A percentile compares a stretch with the other conserved stretches of the same genome.
Conservation (phyloP, 352 stramenopile species). For the Pythium pyrilobum region DNA sequence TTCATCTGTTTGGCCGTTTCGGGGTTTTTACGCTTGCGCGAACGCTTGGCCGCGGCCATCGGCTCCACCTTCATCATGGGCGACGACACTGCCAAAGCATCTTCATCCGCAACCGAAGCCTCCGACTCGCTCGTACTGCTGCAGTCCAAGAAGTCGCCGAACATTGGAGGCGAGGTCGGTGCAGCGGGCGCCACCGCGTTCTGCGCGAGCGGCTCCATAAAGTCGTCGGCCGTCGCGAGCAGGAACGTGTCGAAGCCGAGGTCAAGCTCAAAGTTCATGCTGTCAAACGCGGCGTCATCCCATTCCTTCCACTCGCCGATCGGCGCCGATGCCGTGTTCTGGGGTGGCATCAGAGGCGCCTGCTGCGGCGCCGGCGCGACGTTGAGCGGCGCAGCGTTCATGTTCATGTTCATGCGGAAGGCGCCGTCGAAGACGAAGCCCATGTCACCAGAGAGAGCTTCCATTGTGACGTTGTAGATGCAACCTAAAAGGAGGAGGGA, state of each 20-base stretch:
- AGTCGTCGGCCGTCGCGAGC: conserved; percentile 50
- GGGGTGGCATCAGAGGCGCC: conserved; percentile 1
- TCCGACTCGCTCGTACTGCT: conserved; percentile 21
- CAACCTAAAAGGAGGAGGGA: neutral
- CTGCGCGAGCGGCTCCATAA: conserved; percentile 42
- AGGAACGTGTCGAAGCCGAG: conserved; percentile 61
- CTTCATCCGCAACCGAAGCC: conserved; percentile 14
- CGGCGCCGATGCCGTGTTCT: neutral
- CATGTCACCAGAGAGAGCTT: conserved; percentile 15
- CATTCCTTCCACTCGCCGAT: conserved; percentile 34
- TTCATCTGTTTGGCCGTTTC: conserved; percentile 23
- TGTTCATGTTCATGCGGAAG: conserved; percentile 13
- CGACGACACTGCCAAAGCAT: neutral
- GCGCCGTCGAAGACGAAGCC: conserved; percentile 10
- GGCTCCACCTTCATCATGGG: conserved; percentile 1
- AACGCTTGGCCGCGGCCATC: conserved; percentile 12
- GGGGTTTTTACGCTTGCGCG: conserved; percentile 59
- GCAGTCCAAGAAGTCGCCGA: conserved; percentile 16
- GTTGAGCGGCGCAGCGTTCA: neutral
- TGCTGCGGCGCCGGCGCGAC: neutral
- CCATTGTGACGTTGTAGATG: conserved; percentile 5
- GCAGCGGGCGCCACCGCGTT: neutral
- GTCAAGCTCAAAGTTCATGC: conserved; percentile 46
- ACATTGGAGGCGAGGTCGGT: conserved; percentile 14
- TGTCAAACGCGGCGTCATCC: conserved; percentile 38